phyloP scores from a whole-genome alignment of 1,139 yeast genomes.

The Suhomyces kunorum region DNA sequence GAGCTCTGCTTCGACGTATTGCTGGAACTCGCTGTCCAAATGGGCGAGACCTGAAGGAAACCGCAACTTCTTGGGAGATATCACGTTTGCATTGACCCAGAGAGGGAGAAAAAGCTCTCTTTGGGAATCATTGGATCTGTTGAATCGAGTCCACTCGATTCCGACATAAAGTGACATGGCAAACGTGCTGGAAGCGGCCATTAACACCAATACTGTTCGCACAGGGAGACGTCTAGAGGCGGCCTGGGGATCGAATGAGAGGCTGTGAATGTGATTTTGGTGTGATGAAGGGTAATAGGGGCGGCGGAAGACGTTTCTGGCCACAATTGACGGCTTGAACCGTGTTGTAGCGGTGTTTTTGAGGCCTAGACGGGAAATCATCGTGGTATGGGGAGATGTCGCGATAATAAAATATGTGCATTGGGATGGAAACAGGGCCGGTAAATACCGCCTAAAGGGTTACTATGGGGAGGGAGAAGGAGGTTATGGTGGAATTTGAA shows the following conservation, averaged over 20 bases:
- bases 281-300: conserved; percentile 1
- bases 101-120: conserved; percentile 31
- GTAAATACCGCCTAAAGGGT: too few species aligned
- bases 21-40: conserved; percentile 27
- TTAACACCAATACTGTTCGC: conserved; percentile 25
- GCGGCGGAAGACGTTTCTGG: background rate
- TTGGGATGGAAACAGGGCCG: too few species aligned
- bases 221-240: conserved; percentile 19
- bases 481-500: too few species aligned
- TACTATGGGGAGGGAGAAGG: too few species aligned
- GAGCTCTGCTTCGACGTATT: conserved; percentile 20
- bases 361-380: too few species aligned
- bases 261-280: conserved; percentile 5
- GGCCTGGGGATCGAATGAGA: conserved; percentile 5
- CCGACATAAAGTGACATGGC: conserved; percentile 29
- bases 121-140: conserved; percentile 12
- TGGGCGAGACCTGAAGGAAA: conserved; percentile 31
- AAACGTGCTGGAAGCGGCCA: conserved; percentile 26
- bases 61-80: conserved; percentile 21
- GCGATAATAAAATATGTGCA: too few species aligned
- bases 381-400: conserved; percentile 1
- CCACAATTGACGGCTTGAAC: background rate
- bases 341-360: too few species aligned
- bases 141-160: conserved; percentile 23
- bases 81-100: conserved; percentile 34